These are phyloP conservation scores for Stemphylium beticola DNA, from an alignment of 2,329 filamentous ascomycete genomes.

Conservation along the genomic window DNA sequence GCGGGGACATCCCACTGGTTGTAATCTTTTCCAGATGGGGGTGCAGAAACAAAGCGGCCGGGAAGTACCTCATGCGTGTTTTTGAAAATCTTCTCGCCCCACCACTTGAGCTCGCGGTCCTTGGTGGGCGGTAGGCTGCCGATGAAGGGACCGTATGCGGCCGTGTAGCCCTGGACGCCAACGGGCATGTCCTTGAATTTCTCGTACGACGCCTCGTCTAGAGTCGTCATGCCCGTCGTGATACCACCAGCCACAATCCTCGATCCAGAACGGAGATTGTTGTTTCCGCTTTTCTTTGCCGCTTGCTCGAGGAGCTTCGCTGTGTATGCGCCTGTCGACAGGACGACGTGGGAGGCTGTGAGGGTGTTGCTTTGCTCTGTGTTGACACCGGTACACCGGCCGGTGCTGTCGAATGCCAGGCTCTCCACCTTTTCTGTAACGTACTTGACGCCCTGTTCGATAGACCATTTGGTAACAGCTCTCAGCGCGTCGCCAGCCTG, in stretches of 20 bases:
- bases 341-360: conserved; percentile 38
- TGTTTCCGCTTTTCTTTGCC: conserved; percentile 53
- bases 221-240: conserved; percentile 55
- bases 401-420: conserved; percentile 56
- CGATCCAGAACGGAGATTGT: conserved; percentile 60
- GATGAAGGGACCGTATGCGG: conserved; percentile 40
- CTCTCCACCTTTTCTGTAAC: conserved; percentile 59
- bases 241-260: conserved; percentile 65
- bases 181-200: conserved; percentile 44
- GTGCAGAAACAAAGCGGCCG: conserved; percentile 62
- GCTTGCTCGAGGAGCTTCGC: conserved; percentile 56
- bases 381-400: conserved; percentile 49
- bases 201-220: conserved; percentile 42
- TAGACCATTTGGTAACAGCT: conserved; percentile 59
- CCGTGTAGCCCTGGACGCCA: conserved; percentile 40
- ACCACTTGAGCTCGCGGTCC: conserved; percentile 45
- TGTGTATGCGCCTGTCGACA: conserved; percentile 53
- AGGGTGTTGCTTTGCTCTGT: conserved; percentile 42
- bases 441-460: conserved; percentile 66
- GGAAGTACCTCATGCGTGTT: conserved; percentile 49
- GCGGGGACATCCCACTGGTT: conserved; percentile 67
- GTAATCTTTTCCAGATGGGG: conserved; percentile 63
- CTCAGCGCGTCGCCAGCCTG: conserved; percentile 65
- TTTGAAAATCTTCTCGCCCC: conserved; percentile 46
- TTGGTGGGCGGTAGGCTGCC: conserved; percentile 42